Conservation (phyloP, 1,139 yeast genomes). For the Blastobotrys elegans region DNA sequence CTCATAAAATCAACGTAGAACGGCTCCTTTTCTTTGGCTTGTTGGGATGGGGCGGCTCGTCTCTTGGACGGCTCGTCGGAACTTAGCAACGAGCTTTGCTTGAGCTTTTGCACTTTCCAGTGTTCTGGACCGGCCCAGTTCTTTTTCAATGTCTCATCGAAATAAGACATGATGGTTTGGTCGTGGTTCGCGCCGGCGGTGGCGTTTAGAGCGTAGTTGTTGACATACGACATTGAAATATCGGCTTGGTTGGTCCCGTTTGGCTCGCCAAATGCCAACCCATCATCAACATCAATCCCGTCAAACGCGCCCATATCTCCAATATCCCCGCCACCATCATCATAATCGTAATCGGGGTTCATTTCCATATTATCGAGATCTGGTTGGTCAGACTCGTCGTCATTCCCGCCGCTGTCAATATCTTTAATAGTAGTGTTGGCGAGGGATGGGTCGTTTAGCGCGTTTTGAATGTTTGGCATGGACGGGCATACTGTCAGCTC, state of each 20-base stretch:
- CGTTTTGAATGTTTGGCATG: slow-evolving; percentile 50
- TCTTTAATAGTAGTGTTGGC: not conserved
- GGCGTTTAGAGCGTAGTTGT: slow-evolving; percentile 9
- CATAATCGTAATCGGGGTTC: slow-evolving; percentile 18
- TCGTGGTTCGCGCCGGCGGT: slow-evolving; percentile 36
- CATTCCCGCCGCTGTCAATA: slow-evolving; percentile 18
- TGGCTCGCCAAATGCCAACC: slow-evolving; percentile 24
- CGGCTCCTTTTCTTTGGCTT: slow-evolving; percentile 36
- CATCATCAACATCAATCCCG: slow-evolving; percentile 24
- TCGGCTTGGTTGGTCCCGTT: slow-evolving; percentile 6
- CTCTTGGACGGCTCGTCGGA: slow-evolving; percentile 1
- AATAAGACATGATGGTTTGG: slow-evolving; percentile 70
- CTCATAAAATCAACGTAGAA: slow-evolving; percentile 49
- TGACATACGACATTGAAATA: slow-evolving; percentile 7
- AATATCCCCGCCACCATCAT: slow-evolving; percentile 25
- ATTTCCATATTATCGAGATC: slow-evolving; percentile 15
- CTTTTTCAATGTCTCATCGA: slow-evolving; percentile 61
- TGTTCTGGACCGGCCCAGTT: slow-evolving; percentile 93
- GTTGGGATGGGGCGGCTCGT: slow-evolving; percentile 21
- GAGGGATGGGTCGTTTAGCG: slow-evolving; percentile 45
- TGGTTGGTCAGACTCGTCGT: slow-evolving; percentile 9
- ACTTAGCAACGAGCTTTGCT: slow-evolving; percentile 26
- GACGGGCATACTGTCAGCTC: slow-evolving; percentile 57
- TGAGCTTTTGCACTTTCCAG: slow-evolving; percentile 76
- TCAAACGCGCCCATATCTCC: slow-evolving; percentile 27